Conservation (phyloP, 2,329 filamentous ascomycete species). For the Fonsecaea erecta region DNA sequence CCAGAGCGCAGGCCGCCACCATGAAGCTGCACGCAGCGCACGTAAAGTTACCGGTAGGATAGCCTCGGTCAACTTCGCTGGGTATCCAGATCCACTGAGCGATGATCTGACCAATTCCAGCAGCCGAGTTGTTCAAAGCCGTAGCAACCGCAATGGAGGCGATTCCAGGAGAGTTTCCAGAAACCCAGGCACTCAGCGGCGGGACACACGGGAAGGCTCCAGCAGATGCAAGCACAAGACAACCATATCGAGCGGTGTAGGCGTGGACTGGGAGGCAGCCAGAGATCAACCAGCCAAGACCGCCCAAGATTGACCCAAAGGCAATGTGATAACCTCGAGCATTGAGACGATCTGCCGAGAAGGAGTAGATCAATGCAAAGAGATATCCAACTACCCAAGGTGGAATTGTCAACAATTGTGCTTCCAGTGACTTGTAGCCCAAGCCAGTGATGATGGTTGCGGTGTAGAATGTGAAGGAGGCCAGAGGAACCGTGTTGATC, state of each 20-base stretch:
- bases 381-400: conserved; percentile 66
- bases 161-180: conserved; percentile 60
- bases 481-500: no score
- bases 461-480: conserved; percentile 55
- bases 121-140: neutral
- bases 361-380: conserved; percentile 57
- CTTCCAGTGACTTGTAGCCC: conserved; percentile 58
- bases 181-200: conserved; percentile 70
- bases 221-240: conserved; percentile 67
- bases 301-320: conserved; percentile 55
- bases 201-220: conserved; percentile 72
- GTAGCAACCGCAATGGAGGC: neutral
- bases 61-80: neutral
- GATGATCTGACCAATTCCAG: neutral
- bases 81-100: neutral
- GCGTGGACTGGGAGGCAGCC: conserved; percentile 65
- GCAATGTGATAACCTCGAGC: conserved; percentile 58
- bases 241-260: conserved; percentile 67
- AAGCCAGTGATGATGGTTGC: conserved; percentile 62
- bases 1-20: neutral
- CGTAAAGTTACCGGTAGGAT: neutral
- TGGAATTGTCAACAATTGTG: conserved; percentile 69
- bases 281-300: conserved; percentile 64
- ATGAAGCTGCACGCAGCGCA: neutral
- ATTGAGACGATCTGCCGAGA: conserved; percentile 60